phyloP scores from a whole-genome alignment of 352 stramenopile species.

The Phytophthora brassicae region DNA sequence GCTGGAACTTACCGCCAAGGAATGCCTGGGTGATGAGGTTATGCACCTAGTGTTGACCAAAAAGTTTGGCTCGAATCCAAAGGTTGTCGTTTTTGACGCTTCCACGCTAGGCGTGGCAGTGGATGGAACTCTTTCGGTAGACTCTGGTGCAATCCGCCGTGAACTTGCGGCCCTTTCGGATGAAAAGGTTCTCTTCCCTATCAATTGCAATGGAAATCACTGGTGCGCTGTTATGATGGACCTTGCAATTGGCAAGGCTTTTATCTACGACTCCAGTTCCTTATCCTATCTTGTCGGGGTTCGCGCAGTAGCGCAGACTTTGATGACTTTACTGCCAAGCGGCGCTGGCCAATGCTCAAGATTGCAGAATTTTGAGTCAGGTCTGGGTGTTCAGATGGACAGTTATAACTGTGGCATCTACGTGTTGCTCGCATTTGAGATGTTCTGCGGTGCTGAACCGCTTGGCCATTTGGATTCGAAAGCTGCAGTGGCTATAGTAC shows the following conservation, averaged over 20 bases:
- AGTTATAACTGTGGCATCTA: conserved; percentile 12
- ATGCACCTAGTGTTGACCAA: no score
- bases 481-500: not conserved
- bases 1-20: no score
- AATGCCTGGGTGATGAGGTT: no score
- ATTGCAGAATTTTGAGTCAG: not conserved
- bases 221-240: not conserved
- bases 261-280: no score
- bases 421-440: no score
- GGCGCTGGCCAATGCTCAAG: not conserved
- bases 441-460: not conserved
- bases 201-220: not conserved
- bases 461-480: not conserved
- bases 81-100: no score
- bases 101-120: no score
- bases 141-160: no score
- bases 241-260: no score
- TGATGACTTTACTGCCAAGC: conserved; percentile 2
- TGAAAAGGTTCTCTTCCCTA: not conserved
- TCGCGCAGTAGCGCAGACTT: conserved; percentile 2
- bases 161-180: no score
- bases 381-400: not conserved
- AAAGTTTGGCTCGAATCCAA: no score
- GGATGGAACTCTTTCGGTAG: no score
- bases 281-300: conserved; percentile 1